Evolutionary conservation across 2,329 filamentous ascomycete genomes (phyloP).

Genomic region (Dactylellina drechsleri): DNA sequence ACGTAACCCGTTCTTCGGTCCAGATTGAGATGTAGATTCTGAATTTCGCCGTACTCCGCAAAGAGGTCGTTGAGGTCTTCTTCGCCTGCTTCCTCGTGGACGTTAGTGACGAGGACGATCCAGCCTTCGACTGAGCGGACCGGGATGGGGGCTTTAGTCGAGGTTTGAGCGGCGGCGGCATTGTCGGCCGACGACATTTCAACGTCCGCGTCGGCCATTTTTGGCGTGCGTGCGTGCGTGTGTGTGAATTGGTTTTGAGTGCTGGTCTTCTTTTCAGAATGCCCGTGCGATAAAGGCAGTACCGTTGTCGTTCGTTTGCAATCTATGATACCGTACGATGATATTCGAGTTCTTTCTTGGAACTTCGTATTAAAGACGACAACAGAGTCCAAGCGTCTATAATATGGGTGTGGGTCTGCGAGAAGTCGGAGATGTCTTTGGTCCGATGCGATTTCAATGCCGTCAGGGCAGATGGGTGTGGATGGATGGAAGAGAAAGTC

Average conservation of each 20-base stretch:
- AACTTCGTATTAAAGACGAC: too few relatives aligned
- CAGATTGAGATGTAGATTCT: slow-evolving; percentile 85
- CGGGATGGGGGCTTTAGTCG: slow-evolving; percentile 69
- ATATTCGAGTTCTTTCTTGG: too few relatives aligned
- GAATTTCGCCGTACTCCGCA: slow-evolving; percentile 84
- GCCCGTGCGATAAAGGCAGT: too few relatives aligned
- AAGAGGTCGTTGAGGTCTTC: slow-evolving; percentile 84
- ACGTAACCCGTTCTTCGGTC: slow-evolving; percentile 85
- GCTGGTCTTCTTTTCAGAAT: too few relatives aligned
- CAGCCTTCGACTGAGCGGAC: slow-evolving; percentile 89
- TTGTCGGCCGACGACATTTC: slow-evolving; percentile 35
- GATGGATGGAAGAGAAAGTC: slow-evolving; percentile 18
- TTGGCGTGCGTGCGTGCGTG: neutral
- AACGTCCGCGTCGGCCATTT: slow-evolving; percentile 49
- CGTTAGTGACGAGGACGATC: slow-evolving; percentile 87
- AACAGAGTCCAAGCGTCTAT: too few relatives aligned
- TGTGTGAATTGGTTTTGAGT: too few relatives aligned
- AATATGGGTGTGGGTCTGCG: too few relatives aligned
- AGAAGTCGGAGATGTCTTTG: too few relatives aligned
- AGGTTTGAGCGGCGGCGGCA: slow-evolving; percentile 2
- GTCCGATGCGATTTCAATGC: too few relatives aligned
- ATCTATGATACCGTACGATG: too few relatives aligned
- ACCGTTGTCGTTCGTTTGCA: too few relatives aligned
- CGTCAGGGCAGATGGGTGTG: neutral
- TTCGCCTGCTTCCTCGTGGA: slow-evolving; percentile 87